Base-by-base conservation (phyloP, 2,329 filamentous ascomycete genomes). In the Exophiala phaeomuriformis region DNA sequence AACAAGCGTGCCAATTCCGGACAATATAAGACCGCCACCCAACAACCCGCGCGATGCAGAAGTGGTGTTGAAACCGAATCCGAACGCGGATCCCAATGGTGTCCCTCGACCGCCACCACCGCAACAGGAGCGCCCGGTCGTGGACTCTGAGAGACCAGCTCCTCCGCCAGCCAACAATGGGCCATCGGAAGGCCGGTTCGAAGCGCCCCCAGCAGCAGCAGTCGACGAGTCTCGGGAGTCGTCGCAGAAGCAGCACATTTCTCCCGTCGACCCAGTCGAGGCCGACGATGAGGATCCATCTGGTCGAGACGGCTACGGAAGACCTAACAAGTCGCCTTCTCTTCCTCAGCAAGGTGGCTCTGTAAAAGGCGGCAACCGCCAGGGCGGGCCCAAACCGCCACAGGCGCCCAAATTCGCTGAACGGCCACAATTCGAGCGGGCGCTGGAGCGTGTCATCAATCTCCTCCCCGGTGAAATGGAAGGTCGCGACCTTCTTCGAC, bases 401-500 rank as follows among this genome's bases (percentile, higher is more conserved):
- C 19, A 19, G 19, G 19, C 19, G 19, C 19, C 19, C 19, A 19
- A 19, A 7, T 63, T 61, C 45, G 52, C 56, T 2, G 60, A 63
- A 32, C 56, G 61, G 7, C 58, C 60, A 4, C 52, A 58, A 46
- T 62, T 63, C 49, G 61, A 63, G 52, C 56, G 60, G 44, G 58
- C 61, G 10, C 53, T 63, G 8, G 30, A 55, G n/a, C 52, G 53
- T 5, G 56, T 63, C 10, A 53, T 63, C 36, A 57, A 49, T 27
- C 50, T 63, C 12, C 46, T 63, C 7, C 61, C 61, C 6, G 61
- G 60, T 28, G 61, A 63, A 36, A 61, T 63, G 53, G 60, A 62
- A 46, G 61, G 61, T 31, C 57, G 61, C 41, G 67, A 69, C 28
- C 61, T 72, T 5, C 61, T 72, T 1, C 65, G 68, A 3, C 67